Conservation (phyloP, 2,329 filamentous ascomycete genomes). For the Lasiodiplodia gonubiensis region DNA sequence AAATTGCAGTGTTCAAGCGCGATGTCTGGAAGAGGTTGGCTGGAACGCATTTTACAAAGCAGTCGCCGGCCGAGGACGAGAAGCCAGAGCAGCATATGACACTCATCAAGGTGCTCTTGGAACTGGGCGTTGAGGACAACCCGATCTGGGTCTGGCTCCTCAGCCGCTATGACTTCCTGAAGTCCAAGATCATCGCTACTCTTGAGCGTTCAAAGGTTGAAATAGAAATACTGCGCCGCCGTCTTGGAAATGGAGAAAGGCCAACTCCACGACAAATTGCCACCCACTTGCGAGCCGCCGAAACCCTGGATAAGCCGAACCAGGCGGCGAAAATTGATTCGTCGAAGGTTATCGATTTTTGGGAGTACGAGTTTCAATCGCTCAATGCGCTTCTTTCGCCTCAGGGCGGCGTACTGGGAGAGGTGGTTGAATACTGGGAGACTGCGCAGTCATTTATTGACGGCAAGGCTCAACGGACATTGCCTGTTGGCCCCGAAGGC, state of each 20-base stretch:
- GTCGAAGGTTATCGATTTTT: slow-evolving; percentile 82
- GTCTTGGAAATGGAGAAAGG: slow-evolving; percentile 75
- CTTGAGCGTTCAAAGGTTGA: slow-evolving; percentile 89
- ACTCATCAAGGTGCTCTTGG: slow-evolving; percentile 84
- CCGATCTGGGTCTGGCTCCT: slow-evolving; percentile 96
- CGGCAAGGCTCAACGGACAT: slow-evolving; percentile 77
- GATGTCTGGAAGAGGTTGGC: slow-evolving; percentile 85
- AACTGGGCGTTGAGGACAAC: slow-evolving; percentile 92
- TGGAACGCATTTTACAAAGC: slow-evolving; percentile 63
- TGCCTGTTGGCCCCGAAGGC: slow-evolving; percentile 82
- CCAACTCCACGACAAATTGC: slow-evolving; percentile 71
- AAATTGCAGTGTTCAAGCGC: slow-evolving; percentile 84
- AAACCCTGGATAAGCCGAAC: slow-evolving; percentile 49
- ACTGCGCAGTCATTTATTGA: slow-evolving; percentile 88
- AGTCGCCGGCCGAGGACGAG: slow-evolving; percentile 53
- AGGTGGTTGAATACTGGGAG: slow-evolving; percentile 93
- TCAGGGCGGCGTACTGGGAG: slow-evolving; percentile 79
- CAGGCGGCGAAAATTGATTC: slow-evolving; percentile 71
- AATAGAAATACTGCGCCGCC: slow-evolving; percentile 85
- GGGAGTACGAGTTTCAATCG: slow-evolving; percentile 84
- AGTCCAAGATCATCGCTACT: slow-evolving; percentile 78
- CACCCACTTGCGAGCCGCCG: slow-evolving; percentile 75
- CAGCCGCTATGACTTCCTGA: slow-evolving; percentile 87
- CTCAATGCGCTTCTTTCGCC: slow-evolving; percentile 75
- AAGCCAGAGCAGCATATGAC: slow-evolving; percentile 87